phyloP scores from a whole-genome alignment of 148 eudicot genomes.

The Rhododendron williamsianum region DNA sequence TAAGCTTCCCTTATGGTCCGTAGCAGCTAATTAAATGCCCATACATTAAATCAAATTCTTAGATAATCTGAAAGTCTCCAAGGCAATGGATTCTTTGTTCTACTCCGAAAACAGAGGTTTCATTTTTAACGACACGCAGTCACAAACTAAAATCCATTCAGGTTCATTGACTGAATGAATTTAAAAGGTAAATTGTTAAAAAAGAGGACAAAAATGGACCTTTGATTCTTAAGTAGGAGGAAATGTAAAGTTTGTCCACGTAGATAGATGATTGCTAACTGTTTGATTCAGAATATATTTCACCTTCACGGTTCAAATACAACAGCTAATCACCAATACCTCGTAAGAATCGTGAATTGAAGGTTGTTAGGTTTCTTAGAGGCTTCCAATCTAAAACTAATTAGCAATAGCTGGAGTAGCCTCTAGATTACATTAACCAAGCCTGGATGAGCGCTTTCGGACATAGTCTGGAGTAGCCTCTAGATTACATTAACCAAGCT shows the following conservation, averaged over 20 bases:
- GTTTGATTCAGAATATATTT: neutral
- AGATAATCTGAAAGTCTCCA: neutral
- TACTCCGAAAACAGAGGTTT: neutral
- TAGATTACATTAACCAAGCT: neutral
- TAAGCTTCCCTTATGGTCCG: neutral
- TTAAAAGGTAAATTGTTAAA: neutral
- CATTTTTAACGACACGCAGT: neutral
- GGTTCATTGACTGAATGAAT: neutral
- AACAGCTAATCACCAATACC: neutral
- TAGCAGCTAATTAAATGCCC: neutral
- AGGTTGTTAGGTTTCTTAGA: neutral
- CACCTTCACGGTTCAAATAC: neutral
- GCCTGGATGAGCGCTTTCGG: neutral
- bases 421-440: no score
- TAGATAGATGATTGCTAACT: neutral
- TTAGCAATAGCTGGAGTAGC: neutral
- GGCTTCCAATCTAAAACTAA: neutral
- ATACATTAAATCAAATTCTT: neutral
- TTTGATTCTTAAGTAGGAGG: neutral
- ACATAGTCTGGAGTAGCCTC: no score
- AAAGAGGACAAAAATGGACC: neutral
- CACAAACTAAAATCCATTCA: neutral
- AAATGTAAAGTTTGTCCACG: neutral
- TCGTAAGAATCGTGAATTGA: neutral
- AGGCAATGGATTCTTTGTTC: neutral